phyloP scores from a whole-genome alignment of 2,329 filamentous ascomycete genomes.

The Leptographium galeiforme region DNA sequence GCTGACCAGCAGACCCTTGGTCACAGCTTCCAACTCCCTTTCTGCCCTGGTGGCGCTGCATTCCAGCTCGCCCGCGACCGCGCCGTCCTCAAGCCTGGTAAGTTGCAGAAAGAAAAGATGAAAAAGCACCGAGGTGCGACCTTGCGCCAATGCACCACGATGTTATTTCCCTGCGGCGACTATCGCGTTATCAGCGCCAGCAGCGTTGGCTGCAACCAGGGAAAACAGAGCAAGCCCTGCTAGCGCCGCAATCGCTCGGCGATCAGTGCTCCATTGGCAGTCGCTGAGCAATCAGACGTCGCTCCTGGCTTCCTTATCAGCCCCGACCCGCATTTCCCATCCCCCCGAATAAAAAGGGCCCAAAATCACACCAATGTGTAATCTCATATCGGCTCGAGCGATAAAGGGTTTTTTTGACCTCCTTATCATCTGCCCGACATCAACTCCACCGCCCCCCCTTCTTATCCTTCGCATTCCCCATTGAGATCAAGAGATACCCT shows the following conservation, averaged over 20 bases:
- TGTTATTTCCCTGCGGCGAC: too few species aligned
- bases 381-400: conserved; percentile 12
- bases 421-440: conserved; percentile 12
- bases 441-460: conserved; percentile 6
- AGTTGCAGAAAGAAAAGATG: conserved; percentile 1
- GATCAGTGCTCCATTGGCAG: neutral
- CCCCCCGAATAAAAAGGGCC: conserved; percentile 8
- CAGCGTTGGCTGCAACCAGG: too few species aligned
- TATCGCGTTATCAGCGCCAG: neutral
- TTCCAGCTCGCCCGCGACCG: neutral
- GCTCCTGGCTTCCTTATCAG: conserved; percentile 9
- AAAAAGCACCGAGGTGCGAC: neutral
- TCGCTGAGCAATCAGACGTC: neutral
- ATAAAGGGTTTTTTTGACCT: conserved; percentile 13
- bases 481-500: conserved; percentile 4
- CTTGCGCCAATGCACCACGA: too few species aligned
- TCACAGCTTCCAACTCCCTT: too few species aligned
- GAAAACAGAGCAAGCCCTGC: neutral
- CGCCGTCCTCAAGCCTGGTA: neutral
- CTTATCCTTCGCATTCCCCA: conserved; percentile 6
- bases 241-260: neutral
- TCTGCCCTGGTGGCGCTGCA: neutral
- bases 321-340: conserved; percentile 7
- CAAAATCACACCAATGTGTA: conserved; percentile 9
- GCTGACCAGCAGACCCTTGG: too few species aligned